These are phyloP conservation scores for Fusarium nodosum DNA, from an alignment of 2,329 filamentous ascomycete species.

Conservation along the genomic window DNA sequence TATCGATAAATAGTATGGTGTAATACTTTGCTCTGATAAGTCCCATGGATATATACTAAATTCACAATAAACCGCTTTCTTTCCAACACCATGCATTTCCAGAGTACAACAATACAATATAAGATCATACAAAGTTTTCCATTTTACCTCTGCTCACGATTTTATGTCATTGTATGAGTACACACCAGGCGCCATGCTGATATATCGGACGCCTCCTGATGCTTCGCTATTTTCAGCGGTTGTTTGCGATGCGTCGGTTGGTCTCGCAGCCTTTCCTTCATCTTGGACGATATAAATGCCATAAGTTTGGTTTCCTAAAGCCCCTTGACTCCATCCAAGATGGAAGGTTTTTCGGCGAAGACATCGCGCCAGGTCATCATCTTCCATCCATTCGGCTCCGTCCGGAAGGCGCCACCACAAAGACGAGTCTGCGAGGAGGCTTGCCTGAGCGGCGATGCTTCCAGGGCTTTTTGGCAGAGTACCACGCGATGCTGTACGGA, in stretches of 20 bases:
- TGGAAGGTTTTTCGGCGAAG: constrained; percentile 49
- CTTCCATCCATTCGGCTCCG: constrained; percentile 50
- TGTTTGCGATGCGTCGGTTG: constrained; percentile 18
- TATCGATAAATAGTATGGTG: neutral
- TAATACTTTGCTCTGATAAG: neutral
- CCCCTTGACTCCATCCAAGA: constrained; percentile 44
- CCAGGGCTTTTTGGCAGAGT: constrained; percentile 48
- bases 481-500: constrained; percentile 44
- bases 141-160: constrained; percentile 32
- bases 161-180: constrained; percentile 48
- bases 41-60: neutral
- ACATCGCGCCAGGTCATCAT: constrained; percentile 45
- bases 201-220: constrained; percentile 38
- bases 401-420: constrained; percentile 49
- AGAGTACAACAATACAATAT: constrained; percentile 5
- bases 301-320: constrained; percentile 38
- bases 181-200: constrained; percentile 48
- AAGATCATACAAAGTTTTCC: neutral
- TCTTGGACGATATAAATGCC: constrained; percentile 50
- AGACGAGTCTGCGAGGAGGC: constrained; percentile 50
- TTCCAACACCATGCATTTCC: constrained; percentile 38
- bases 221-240: constrained; percentile 29
- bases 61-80: constrained; percentile 27
- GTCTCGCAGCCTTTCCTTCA: constrained; percentile 41
- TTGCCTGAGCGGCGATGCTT: constrained; percentile 50